These are phyloP conservation scores for Mucor sp. DNA, from an alignment of 371 early-diverging fungal genomes.

Conservation along the genomic window DNA sequence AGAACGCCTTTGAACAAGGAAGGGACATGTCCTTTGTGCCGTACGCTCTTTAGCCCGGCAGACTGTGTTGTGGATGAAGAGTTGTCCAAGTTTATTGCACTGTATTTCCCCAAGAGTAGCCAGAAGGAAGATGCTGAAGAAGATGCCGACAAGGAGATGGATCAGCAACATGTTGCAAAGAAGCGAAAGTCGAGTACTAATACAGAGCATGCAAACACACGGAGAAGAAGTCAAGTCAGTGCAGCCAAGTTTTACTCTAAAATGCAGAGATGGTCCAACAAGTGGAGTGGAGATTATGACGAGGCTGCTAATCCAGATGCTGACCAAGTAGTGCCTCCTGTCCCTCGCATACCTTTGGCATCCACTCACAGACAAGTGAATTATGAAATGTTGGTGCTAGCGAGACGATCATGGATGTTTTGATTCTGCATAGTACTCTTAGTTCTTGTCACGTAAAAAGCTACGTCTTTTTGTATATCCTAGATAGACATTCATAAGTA, in stretches of 20 bases:
- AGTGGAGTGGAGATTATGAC: not conserved
- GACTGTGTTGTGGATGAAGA: slow-evolving; percentile 8
- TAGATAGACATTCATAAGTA: no score
- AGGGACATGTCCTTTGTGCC: slow-evolving; percentile 11
- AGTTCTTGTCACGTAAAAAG: no score
- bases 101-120: slow-evolving; percentile 12
- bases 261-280: slow-evolving; percentile 11
- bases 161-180: not conserved
- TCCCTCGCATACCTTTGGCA: not conserved
- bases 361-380: not conserved
- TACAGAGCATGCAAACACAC: not conserved
- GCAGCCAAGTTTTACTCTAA: not conserved
- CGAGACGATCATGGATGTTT: slow-evolving; percentile 7
- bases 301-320: not conserved
- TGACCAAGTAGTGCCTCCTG: not conserved
- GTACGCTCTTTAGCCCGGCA: slow-evolving; percentile 1
- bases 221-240: slow-evolving; percentile 10
- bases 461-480: no score
- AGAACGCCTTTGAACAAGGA: not conserved
- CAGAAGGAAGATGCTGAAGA: not conserved
- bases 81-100: slow-evolving; percentile 4
- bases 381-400: not conserved
- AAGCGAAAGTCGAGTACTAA: not conserved
- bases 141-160: not conserved
- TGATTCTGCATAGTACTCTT: not conserved